Evolutionary conservation across 371 early-diverging fungal species (phyloP).

Genomic region (Conidiobolus incongruus): DNA sequence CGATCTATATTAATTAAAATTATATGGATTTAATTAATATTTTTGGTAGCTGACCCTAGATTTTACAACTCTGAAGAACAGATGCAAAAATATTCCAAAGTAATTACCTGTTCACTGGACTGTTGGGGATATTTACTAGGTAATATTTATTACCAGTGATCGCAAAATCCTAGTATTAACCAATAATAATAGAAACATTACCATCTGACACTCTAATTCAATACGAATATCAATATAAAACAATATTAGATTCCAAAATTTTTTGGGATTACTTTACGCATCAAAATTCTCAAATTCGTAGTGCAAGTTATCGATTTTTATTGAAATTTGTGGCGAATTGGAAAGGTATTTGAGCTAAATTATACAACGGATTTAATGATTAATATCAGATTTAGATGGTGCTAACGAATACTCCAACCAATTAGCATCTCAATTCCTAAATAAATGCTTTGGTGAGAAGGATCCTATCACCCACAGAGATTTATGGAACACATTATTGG

Average conservation of each 20-base stretch:
- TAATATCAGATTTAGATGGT: not conserved
- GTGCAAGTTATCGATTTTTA: conserved; percentile 20
- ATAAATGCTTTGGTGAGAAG: conserved; percentile 24
- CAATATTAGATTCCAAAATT: conserved; percentile 18
- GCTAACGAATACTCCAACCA: not conserved
- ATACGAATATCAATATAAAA: conserved; percentile 18
- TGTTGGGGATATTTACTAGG: conserved; percentile 24
- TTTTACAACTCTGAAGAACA: conserved; percentile 37
- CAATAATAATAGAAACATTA: not conserved
- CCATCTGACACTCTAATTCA: conserved; percentile 13
- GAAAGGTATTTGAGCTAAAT: conserved; percentile 10
- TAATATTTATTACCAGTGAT: conserved; percentile 6
- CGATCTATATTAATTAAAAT: not conserved
- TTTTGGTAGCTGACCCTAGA: conserved; percentile 21
- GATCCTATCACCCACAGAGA: conserved; percentile 22
- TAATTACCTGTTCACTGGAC: conserved; percentile 23
- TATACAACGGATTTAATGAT: not conserved
- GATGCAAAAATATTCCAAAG: conserved; percentile 28
- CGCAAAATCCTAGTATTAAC: not conserved
- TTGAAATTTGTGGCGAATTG: conserved; percentile 13
- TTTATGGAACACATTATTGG: conserved; percentile 32
- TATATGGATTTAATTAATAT: too few species aligned
- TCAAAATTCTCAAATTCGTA: conserved; percentile 19
- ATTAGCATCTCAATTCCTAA: conserved; percentile 10
- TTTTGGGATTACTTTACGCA: conserved; percentile 22